phyloP scores from a whole-genome alignment of 805 yeast species.

The Monosporozyma siamensis region DNA sequence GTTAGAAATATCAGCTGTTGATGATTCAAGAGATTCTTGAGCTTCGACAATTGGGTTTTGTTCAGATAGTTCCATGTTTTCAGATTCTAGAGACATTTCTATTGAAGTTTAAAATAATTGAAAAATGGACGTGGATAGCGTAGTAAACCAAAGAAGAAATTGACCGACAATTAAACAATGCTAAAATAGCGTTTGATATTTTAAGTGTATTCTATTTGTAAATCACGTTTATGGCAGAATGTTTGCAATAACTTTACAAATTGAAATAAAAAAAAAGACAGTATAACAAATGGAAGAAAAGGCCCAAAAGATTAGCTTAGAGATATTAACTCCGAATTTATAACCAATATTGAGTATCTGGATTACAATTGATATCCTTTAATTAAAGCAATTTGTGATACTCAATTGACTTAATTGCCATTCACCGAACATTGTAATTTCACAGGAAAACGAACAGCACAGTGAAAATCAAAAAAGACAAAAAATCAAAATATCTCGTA shows the following conservation, averaged over 20 bases:
- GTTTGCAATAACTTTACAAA: neutral
- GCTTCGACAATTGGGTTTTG: constrained; percentile 1
- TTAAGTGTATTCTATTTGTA: neutral
- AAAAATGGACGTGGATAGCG: too few species aligned
- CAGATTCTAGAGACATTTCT: constrained; percentile 5
- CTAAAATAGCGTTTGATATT: neutral
- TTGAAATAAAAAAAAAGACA: neutral
- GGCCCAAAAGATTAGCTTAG: too few species aligned
- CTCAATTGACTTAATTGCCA: too few species aligned
- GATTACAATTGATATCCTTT: too few species aligned
- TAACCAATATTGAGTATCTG: too few species aligned
- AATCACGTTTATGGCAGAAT: too few species aligned
- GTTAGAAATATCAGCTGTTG: constrained; percentile 50
- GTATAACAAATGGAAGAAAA: neutral
- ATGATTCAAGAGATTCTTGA: neutral
- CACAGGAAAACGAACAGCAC: too few species aligned
- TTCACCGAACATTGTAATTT: too few species aligned
- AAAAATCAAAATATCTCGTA: too few species aligned
- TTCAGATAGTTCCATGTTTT: constrained; percentile 1
- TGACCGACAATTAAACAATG: neutral
- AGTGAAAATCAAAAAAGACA: too few species aligned
- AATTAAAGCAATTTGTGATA: too few species aligned
- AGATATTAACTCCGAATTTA: too few species aligned
- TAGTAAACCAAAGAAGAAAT: constrained; percentile 7
- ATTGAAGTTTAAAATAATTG: neutral